Conservation (phyloP, 495 filamentous ascomycete genomes). For the Penicillium herquei region DNA sequence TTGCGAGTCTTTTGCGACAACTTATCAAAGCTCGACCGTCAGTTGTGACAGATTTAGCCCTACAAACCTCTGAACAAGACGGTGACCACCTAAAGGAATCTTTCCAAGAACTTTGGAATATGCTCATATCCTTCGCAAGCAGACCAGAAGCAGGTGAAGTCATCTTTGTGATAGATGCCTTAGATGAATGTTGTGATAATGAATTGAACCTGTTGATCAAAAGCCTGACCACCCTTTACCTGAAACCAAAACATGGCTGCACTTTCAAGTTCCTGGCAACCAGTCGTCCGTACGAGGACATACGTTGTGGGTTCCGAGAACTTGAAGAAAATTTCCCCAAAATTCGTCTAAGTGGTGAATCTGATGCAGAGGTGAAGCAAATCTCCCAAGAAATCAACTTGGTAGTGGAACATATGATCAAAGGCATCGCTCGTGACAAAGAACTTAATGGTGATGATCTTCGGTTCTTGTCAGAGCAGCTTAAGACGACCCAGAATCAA, state of each 20-base stretch:
- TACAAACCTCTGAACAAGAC: too few species aligned
- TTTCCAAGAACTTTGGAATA: constrained; percentile 39
- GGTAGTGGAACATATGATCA: constrained; percentile 32
- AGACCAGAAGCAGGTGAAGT: constrained; percentile 34
- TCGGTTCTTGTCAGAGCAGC: constrained; percentile 15
- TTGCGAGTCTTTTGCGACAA: constrained; percentile 33
- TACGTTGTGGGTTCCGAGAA: constrained; percentile 30
- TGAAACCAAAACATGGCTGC: not conserved
- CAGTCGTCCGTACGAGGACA: constrained; percentile 44
- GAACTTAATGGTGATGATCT: constrained; percentile 6
- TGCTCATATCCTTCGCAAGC: constrained; percentile 24
- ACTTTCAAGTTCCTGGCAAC: constrained; percentile 47
- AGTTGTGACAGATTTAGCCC: too few species aligned
- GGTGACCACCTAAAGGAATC: not conserved
- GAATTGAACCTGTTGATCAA: not conserved
- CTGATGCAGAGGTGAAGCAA: constrained; percentile 20
- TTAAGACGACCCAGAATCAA: constrained; percentile 14
- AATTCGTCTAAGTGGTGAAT: constrained; percentile 39
- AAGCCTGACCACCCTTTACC: not conserved
- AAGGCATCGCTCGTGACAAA: constrained; percentile 13
- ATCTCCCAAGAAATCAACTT: constrained; percentile 44
- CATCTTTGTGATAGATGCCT: constrained; percentile 43
- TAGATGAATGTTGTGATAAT: constrained; percentile 36
- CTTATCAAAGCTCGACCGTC: not conserved
- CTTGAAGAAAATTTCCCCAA: constrained; percentile 14